Percentiles rank a stretch among this genome's conserved stretches.
Evolutionary conservation across 2,329 filamentous ascomycete genomes (phyloP).

Genomic region (Fusarium decemcellulare): DNA sequence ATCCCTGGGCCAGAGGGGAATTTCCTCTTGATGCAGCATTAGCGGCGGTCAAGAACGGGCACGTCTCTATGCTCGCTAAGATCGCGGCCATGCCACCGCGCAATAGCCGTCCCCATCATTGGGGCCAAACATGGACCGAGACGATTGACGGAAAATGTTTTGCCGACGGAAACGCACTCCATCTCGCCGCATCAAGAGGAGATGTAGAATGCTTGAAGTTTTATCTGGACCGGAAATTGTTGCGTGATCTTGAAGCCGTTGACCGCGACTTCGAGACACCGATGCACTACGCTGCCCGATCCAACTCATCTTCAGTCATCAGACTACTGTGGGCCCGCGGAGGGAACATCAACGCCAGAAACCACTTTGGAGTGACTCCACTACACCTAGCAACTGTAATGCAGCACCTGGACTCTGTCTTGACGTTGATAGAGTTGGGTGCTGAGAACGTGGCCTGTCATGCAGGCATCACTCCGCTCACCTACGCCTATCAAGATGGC

Average conservation of each 20-base stretch:
- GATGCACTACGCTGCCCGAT: conserved; percentile 11
- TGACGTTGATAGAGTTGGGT: background rate
- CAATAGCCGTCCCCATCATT: background rate
- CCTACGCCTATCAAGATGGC: background rate
- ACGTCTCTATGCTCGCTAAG: background rate
- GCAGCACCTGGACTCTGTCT: background rate
- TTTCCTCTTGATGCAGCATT: background rate
- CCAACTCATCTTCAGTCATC: background rate
- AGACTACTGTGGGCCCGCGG: background rate
- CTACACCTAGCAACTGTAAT: background rate
- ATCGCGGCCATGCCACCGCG: background rate
- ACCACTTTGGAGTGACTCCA: background rate
- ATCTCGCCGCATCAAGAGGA: background rate
- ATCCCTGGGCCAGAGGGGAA: background rate
- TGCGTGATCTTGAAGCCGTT: background rate
- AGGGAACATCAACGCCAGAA: background rate
- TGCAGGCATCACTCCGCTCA: background rate
- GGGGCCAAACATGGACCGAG: background rate
- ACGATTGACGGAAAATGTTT: background rate
- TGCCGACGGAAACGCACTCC: conserved; percentile 3
- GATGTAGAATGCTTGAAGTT: background rate
- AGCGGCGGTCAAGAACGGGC: background rate
- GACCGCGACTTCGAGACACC: conserved; percentile 1
- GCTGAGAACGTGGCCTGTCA: background rate
- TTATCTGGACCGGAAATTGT: background rate